Percentiles rank a stretch among this genome's conserved stretches.
Conservation (phyloP, 495 filamentous ascomycete genomes). For the Barbatosphaeria neglecta region DNA sequence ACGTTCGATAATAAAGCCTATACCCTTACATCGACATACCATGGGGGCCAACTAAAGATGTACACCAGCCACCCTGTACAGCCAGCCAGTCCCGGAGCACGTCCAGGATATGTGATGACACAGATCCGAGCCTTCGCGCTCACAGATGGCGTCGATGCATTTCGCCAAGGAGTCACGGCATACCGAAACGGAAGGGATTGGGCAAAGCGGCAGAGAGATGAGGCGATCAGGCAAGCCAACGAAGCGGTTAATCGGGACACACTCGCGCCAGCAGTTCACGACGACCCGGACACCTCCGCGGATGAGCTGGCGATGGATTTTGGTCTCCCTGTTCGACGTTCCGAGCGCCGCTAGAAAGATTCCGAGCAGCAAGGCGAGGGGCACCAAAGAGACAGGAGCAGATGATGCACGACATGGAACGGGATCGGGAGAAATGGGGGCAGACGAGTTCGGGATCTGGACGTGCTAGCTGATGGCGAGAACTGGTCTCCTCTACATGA, state of each 20-base stretch:
- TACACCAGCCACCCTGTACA: background rate
- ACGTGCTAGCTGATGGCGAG: no score
- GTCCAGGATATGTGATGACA: background rate
- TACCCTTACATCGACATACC: conserved; percentile 5
- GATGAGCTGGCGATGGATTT: background rate
- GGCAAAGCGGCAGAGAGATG: conserved; percentile 11
- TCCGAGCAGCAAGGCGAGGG: background rate
- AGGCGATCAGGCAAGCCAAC: conserved; percentile 9
- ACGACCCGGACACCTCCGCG: background rate
- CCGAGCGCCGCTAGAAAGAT: background rate
- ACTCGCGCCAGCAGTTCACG: background rate
- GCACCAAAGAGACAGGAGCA: background rate
- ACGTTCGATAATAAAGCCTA: conserved; percentile 7
- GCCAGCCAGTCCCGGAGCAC: background rate
- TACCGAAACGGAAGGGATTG: conserved; percentile 10
- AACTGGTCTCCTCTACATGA: no score
- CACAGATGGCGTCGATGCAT: background rate
- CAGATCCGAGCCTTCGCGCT: background rate
- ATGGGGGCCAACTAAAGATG: background rate
- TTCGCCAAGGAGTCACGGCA: background rate
- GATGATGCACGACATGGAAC: no score
- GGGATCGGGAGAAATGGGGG: no score
- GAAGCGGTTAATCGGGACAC: background rate
- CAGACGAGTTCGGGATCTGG: no score
- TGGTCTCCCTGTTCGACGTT: background rate